Conservation (phyloP, 106 monocot genomes). For the Dendrobium catenatum region DNA sequence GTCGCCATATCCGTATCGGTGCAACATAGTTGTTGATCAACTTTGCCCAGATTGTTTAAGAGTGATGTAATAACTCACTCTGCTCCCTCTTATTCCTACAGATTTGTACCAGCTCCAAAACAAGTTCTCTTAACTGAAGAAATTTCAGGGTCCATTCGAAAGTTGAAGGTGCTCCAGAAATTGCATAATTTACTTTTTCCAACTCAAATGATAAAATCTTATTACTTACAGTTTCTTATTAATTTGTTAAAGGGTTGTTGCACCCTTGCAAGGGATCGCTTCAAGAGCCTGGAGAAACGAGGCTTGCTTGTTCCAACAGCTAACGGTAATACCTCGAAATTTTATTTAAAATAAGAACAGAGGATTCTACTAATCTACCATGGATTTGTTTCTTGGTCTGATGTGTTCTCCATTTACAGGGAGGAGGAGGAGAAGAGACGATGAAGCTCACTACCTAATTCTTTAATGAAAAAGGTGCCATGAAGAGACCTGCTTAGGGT, state of each 20-base stretch:
- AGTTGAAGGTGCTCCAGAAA: constrained; percentile 54
- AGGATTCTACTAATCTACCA: not conserved
- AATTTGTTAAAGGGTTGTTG: constrained; percentile 40
- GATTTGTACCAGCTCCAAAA: constrained; percentile 79
- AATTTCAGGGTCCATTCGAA: constrained; percentile 89
- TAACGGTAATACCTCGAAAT: constrained; percentile 1
- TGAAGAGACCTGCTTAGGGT: not conserved
- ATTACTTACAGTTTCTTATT: not conserved
- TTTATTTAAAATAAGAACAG: not conserved
- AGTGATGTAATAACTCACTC: not conserved
- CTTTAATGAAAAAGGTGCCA: not conserved
- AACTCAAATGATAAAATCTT: not conserved
- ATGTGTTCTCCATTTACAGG: not conserved
- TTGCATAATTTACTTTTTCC: not conserved
- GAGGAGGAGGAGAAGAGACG: not conserved
- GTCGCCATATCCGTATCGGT: too few relatives aligned
- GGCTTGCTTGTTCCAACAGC: constrained; percentile 43
- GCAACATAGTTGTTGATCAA: not conserved
- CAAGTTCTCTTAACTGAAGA: constrained; percentile 94
- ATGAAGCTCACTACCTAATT: not conserved
- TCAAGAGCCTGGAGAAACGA: constrained; percentile 67
- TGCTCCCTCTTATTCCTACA: constrained; percentile 6
- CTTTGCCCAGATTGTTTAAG: not conserved
- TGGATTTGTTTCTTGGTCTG: not conserved
- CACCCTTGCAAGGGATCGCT: constrained; percentile 54